Evolutionary conservation across 441 rosid genomes (phyloP).

Genomic region (Brassica balearica): DNA sequence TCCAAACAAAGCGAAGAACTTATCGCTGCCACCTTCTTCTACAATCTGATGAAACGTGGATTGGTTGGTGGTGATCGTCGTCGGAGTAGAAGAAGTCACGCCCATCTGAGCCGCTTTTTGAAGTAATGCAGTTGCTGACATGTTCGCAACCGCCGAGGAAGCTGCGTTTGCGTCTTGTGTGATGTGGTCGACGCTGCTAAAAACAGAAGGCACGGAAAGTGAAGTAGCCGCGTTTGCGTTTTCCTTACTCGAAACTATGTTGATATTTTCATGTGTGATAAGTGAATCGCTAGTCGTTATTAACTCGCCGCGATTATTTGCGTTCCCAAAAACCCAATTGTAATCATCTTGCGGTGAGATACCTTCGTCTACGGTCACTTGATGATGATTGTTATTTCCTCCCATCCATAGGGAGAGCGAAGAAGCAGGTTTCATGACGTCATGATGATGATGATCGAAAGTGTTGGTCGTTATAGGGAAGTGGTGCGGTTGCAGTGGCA

Average conservation of each 20-base stretch:
- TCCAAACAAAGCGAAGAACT: conserved; percentile 58
- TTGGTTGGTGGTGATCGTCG: conserved; percentile 37
- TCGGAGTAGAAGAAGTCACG: conserved; percentile 50
- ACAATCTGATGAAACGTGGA: conserved; percentile 40
- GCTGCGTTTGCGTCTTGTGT: conserved; percentile 42
- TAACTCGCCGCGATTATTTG: conserved; percentile 33
- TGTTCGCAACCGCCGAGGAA: conserved; percentile 49
- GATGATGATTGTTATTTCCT: conserved; percentile 33
- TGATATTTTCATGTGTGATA: conserved; percentile 28
- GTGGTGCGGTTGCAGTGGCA: conserved; percentile 28
- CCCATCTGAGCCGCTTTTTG: conserved; percentile 92
- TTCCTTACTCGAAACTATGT: conserved; percentile 26
- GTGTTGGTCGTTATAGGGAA: conserved; percentile 22
- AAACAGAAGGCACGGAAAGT: conserved; percentile 40
- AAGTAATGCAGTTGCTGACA: conserved; percentile 93
- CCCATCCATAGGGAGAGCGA: conserved; percentile 45
- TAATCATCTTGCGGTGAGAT: conserved; percentile 32
- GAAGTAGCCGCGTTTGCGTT: conserved; percentile 42
- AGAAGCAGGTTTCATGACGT: conserved; percentile 31
- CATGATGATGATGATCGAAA: conserved; percentile 39
- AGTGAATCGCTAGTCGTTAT: conserved; percentile 35
- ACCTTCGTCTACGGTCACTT: conserved; percentile 24
- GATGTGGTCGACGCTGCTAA: conserved; percentile 33
- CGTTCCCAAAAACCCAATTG: conserved; percentile 41
- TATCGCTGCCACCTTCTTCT: conserved; percentile 51